Base-by-base conservation (phyloP, 176 grass and related monocot genomes). In the Triticum monococcum region DNA sequence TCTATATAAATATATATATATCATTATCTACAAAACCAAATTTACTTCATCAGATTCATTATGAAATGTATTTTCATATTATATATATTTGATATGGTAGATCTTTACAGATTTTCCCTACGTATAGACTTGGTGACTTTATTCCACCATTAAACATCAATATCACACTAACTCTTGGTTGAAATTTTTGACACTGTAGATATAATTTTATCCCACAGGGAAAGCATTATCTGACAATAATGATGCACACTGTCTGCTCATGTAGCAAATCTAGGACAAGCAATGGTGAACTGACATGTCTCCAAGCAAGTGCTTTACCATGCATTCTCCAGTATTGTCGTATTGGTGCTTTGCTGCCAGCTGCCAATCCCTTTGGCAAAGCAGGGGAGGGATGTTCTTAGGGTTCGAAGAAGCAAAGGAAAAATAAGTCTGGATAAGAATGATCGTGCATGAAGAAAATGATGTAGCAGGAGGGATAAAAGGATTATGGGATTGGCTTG, bases 111-210 rank as follows among this genome's bases (percentile, higher is more conserved):
- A 40, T 40, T 40, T 40, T 40, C 8, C 38, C 36, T 9, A 40
- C 2, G 8, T 40, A 40, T 40, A 40, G 38, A 40, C 8, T 40
- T 40, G 4, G 12, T 22, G 16, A 2, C 38, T 85, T 84, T 85
- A 85, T 85, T 77, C 83, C 60, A 23, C 60, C 41, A 66, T 35
- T 85, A 75, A 84, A 84, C 57, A 64, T 48, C 17, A 6, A 64
- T 75, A 54, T 67, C 59, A 24, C 8, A 35, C 12, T 25, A 77
- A 18, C 23, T 41, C 40, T 28, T n/a, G 24, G 30, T 83, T 85
- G 38, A 57, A 57, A 11, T 3, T 11, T 0, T 11, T 43, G 10
- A 43, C 41, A 43, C 41, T 43, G 2, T 43, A 43, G 41, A 2
- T 3, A 43, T 43, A 43, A 43, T 45, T 12, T 45, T 45, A 45